These are phyloP conservation scores for Annulohypoxylon maeteangense DNA, from an alignment of 495 filamentous ascomycete genomes.

Conservation along the genomic window DNA sequence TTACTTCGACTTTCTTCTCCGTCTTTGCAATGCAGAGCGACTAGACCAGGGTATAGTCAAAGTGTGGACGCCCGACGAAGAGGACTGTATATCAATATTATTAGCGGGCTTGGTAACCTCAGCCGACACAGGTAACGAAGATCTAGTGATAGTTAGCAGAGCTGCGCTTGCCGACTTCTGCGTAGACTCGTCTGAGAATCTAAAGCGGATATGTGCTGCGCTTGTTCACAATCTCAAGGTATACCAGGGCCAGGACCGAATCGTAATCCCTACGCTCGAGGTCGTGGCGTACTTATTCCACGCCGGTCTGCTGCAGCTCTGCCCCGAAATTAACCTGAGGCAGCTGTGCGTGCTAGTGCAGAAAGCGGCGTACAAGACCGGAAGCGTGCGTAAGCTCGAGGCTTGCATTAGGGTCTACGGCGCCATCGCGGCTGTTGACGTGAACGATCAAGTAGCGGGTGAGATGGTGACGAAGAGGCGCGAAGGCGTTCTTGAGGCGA, in stretches of 20 bases:
- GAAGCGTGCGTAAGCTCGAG: slow-evolving; percentile 79
- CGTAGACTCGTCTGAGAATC: slow-evolving; percentile 46
- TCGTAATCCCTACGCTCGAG: slow-evolving; percentile 79
- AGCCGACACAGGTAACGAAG: slow-evolving; percentile 84
- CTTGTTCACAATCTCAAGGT: slow-evolving; percentile 52
- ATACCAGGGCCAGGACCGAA: slow-evolving; percentile 68
- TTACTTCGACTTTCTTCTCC: slow-evolving; percentile 64
- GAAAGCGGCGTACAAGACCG: slow-evolving; percentile 82
- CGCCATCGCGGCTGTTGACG: slow-evolving; percentile 58
- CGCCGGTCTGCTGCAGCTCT: slow-evolving; percentile 54
- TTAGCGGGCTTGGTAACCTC: slow-evolving; percentile 83
- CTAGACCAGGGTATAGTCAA: slow-evolving; percentile 41
- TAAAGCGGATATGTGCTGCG: slow-evolving; percentile 47
- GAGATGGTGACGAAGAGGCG: slow-evolving; percentile 37
- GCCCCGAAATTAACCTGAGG: slow-evolving; percentile 52
- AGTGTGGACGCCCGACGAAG: slow-evolving; percentile 12
- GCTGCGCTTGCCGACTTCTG: slow-evolving; percentile 70
- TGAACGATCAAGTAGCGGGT: slow-evolving; percentile 1
- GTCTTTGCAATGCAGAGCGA: slow-evolving; percentile 48
- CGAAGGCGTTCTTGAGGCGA: slow-evolving; percentile 53
- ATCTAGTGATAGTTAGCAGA: slow-evolving; percentile 77
- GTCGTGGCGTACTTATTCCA: slow-evolving; percentile 79
- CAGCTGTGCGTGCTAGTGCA: slow-evolving; percentile 74
- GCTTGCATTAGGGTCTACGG: slow-evolving; percentile 82
- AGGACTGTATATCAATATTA: slow-evolving; percentile 59